Percentiles rank a stretch among this genome's conserved stretches.
phyloP scores from a whole-genome alignment of 169 alveolate genomes.

The Eimeria acervulina region DNA sequence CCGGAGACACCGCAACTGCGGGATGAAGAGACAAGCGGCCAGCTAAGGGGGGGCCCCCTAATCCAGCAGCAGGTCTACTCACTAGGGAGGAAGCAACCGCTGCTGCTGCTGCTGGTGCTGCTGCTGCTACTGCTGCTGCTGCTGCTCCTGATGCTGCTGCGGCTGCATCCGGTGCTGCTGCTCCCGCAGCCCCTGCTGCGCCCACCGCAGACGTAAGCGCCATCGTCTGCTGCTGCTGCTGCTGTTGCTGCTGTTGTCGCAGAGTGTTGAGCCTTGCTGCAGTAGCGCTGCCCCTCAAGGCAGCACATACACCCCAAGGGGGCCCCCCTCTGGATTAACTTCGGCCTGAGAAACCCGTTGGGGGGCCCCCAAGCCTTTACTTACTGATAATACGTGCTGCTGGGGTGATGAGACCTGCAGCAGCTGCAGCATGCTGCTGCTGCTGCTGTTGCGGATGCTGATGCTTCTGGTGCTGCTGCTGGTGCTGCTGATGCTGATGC shows the following conservation, averaged over 20 bases:
- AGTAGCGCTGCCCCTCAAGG: not conserved
- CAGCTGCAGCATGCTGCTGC: not conserved
- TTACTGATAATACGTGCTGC: not conserved
- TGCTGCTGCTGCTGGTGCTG: slow-evolving; percentile 56
- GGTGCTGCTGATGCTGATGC: not conserved
- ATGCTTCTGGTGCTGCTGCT: not conserved
- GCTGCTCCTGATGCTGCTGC: not conserved
- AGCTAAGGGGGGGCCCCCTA: slow-evolving; percentile 33
- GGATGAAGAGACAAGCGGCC: slow-evolving; percentile 66
- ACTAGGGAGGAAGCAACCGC: not conserved
- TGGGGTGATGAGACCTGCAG: not conserved
- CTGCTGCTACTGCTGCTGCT: slow-evolving; percentile 13
- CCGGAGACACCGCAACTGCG: not conserved
- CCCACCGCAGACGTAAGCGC: not conserved
- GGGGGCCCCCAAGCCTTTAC: not conserved
- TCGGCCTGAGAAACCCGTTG: not conserved
- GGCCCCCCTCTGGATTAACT: not conserved
- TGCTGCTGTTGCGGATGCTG: not conserved
- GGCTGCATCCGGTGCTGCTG: not conserved
- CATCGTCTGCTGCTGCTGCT: not conserved
- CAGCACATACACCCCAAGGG: not conserved
- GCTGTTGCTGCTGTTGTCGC: not conserved
- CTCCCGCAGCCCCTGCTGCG: not conserved
- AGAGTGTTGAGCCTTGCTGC: not conserved
- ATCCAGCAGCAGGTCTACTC: not conserved